These are phyloP conservation scores for Aotearoamyces nothofagi DNA, from an alignment of 2,329 filamentous ascomycete genomes.

Conservation along the genomic window DNA sequence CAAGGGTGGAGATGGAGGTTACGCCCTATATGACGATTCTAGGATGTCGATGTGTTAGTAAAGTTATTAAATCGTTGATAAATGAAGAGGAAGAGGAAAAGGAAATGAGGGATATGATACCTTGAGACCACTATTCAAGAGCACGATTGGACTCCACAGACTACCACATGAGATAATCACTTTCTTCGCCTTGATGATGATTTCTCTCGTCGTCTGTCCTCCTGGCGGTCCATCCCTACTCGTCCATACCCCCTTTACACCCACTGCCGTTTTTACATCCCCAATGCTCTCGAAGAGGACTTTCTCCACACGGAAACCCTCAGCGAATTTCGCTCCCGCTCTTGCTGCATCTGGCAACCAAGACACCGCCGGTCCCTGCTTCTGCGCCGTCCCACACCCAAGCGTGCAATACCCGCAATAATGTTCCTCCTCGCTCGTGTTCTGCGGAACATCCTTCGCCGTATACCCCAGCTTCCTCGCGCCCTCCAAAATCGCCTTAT, in stretches of 20 bases:
- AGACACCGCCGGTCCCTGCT: conserved; percentile 62
- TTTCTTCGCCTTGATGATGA: conserved; percentile 64
- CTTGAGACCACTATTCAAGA: conserved; percentile 64
- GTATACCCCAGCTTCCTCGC: conserved; percentile 58
- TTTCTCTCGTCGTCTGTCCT: conserved; percentile 35
- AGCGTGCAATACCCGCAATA: conserved; percentile 53
- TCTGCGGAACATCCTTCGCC: conserved; percentile 59
- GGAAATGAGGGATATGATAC: conserved; percentile 22
- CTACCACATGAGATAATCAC: conserved; percentile 68
- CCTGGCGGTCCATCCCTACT: conserved; percentile 43
- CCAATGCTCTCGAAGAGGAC: conserved; percentile 48
- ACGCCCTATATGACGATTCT: conserved; percentile 64
- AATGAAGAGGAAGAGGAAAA: neutral
- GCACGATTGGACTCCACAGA: conserved; percentile 60
- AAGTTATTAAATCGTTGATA: neutral
- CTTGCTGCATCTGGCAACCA: conserved; percentile 69
- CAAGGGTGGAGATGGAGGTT: conserved; percentile 76
- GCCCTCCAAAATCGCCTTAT: conserved; percentile 60
- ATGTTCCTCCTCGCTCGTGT: conserved; percentile 59
- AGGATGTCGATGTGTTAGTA: too few relatives aligned
- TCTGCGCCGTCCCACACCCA: conserved; percentile 51
- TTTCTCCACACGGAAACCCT: conserved; percentile 61
- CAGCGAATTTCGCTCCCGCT: conserved; percentile 67
- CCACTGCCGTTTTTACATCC: conserved; percentile 41
- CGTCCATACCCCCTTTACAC: conserved; percentile 62